These are phyloP conservation scores for Trematosphaeria pertusa DNA, from an alignment of 2,329 filamentous ascomycete genomes.

Conservation along the genomic window DNA sequence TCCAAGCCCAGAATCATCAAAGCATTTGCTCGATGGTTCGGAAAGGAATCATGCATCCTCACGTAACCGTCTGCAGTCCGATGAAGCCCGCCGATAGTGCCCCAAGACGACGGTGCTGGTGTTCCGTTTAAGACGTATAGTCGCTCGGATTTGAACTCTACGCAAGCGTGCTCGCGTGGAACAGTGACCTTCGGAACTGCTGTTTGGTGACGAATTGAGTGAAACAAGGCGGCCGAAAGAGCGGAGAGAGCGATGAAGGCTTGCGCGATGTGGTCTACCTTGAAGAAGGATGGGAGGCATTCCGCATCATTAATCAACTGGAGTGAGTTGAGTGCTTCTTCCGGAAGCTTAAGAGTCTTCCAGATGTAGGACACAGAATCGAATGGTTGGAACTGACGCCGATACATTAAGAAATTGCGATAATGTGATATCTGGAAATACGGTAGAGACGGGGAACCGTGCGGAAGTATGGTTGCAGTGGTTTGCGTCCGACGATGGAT, in stretches of 20 bases:
- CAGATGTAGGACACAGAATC: slow-evolving; percentile 43
- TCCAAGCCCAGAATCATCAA: slow-evolving; percentile 53
- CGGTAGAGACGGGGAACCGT: too few species aligned
- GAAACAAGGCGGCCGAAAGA: slow-evolving; percentile 57
- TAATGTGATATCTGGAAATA: too few species aligned
- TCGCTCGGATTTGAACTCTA: slow-evolving; percentile 63
- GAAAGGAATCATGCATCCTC: slow-evolving; percentile 63
- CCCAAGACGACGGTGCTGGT: slow-evolving; percentile 45
- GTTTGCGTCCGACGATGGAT: too few species aligned
- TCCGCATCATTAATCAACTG: slow-evolving; percentile 27
- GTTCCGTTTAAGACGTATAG: slow-evolving; percentile 55
- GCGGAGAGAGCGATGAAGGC: slow-evolving; percentile 60
- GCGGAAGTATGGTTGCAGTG: too few species aligned
- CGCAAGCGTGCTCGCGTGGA: slow-evolving; percentile 53
- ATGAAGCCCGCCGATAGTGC: slow-evolving; percentile 60
- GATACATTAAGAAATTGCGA: too few species aligned
- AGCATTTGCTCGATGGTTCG: slow-evolving; percentile 57
- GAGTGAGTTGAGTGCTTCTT: slow-evolving; percentile 28
- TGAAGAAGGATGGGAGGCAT: slow-evolving; percentile 60
- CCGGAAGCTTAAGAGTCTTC: slow-evolving; percentile 32
- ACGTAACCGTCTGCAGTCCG: slow-evolving; percentile 60
- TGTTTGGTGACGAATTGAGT: slow-evolving; percentile 42
- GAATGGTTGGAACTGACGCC: slow-evolving; percentile 27
- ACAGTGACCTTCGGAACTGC: slow-evolving; percentile 52
- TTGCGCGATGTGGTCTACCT: slow-evolving; percentile 61